These are phyloP conservation scores for Cordia subcordata DNA, from an alignment of 257 asterid species.

Conservation along the genomic window DNA sequence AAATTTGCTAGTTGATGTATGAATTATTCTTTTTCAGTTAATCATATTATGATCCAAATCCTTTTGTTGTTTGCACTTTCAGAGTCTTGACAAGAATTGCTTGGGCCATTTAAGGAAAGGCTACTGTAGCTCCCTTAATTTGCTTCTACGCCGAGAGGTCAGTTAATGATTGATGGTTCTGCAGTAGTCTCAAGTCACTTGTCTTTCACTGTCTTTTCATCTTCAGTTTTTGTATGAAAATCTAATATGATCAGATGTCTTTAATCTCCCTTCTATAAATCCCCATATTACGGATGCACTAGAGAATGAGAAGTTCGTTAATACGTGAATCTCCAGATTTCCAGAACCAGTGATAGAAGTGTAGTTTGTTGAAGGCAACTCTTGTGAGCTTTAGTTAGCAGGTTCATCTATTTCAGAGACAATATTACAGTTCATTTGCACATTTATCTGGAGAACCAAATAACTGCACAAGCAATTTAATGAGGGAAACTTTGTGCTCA, in stretches of 20 bases:
- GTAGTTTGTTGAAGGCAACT: too few relatives aligned
- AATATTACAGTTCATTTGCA: too few relatives aligned
- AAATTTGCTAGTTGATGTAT: constrained; percentile 12
- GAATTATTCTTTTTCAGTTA: constrained; percentile 16
- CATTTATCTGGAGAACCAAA: too few relatives aligned
- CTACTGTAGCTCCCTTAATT: constrained; percentile 88
- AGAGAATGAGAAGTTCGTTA: too few relatives aligned
- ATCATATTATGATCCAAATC: constrained; percentile 14
- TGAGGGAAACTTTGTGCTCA: too few relatives aligned
- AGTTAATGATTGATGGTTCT: constrained; percentile 25
- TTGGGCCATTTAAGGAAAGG: constrained; percentile 88
- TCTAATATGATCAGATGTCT: not conserved
- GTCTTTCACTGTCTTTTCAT: constrained; percentile 4
- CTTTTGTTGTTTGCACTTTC: constrained; percentile 20
- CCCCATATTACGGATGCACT: too few relatives aligned
- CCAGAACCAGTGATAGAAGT: too few relatives aligned
- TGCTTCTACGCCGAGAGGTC: constrained; percentile 93
- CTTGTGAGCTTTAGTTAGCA: too few relatives aligned
- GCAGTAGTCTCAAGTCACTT: constrained; percentile 17
- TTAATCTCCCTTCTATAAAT: too few relatives aligned
- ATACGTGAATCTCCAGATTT: too few relatives aligned
- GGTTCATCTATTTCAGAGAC: too few relatives aligned
- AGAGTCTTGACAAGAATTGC: constrained; percentile 89
- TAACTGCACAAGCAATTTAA: too few relatives aligned
- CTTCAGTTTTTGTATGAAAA: not conserved